Evolutionary conservation across 306 rosid species (phyloP), one percentile per base, ranked within the genome.

Genomic region (Rubus idaeus): DNA sequence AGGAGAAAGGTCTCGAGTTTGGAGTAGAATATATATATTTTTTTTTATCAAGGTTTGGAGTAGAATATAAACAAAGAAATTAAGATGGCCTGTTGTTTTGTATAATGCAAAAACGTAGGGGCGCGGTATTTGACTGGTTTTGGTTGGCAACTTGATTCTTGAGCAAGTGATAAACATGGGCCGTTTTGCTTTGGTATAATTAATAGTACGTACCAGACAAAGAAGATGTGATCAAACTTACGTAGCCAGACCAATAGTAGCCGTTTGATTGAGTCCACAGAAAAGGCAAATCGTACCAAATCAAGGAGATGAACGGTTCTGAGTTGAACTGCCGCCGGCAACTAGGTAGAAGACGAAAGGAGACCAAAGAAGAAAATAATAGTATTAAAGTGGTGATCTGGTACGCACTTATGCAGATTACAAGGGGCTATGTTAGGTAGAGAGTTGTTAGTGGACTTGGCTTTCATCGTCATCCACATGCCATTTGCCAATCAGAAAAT

Each of bases 381-480:
- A 64, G 47, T 64, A 39, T 17, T 39, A 21, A 70, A 39, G 83
- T 64, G 77, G 77, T 78, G 84, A 82, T 72, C 60, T 77, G 86
- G 81, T 72, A 66, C 6, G 83, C 89, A 78, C 79, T 71, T 74
- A 53, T 69, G 46, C 71, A 58, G 47, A 83, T 83, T 75, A 75
- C 41, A 75, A 41, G 61, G 45, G 52, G 64, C 14, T 56, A 47
- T 40, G 61, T 50, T 55, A 4, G 76, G 78, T 77, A 10, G 46
- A 20, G 76, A 75, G 88, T 87, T 87, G 91, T 74, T 85, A 61
- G 85, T 58, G 75, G 89, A 87, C 85, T 87, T 80, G 80, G 87
- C 58, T 70, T 69, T 55, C 62, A 37, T 62, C 77, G 42, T 69
- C 77, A 74, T 69, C 71, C 83, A 65, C 83, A 78, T 68, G 82